phyloP scores from a whole-genome alignment of 495 filamentous ascomycete species.

The Mytilinidion resinicola region DNA sequence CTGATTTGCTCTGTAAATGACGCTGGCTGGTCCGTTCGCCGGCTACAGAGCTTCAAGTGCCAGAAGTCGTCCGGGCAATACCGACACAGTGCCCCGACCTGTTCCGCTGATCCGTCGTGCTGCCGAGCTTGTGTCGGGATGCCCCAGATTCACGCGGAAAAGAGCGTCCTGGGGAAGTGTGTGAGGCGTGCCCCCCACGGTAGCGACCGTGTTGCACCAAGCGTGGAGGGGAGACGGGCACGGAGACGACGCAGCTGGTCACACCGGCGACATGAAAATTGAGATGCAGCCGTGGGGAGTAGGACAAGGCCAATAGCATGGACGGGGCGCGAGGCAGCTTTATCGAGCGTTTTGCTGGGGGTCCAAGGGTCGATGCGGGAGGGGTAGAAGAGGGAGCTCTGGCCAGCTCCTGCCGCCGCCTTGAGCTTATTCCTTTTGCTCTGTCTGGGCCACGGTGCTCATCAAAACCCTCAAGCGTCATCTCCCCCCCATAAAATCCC shows the following conservation, averaged over 20 bases:
- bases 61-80: not conserved
- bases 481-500: constrained; percentile 1
- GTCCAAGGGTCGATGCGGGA: not conserved
- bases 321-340: not conserved
- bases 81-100: not conserved
- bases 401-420: constrained; percentile 12
- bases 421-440: constrained; percentile 12
- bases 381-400: constrained; percentile 29
- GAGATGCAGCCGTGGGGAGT: not conserved
- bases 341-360: constrained; percentile 18
- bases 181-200: not conserved
- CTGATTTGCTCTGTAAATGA: too few species aligned
- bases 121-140: constrained; percentile 3
- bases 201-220: not conserved
- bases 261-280: not conserved
- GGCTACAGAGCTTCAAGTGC: constrained; percentile 1
- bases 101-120: not conserved
- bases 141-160: not conserved
- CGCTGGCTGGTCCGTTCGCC: not conserved
- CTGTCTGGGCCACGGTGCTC: not conserved
- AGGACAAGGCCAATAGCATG: not conserved
- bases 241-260: not conserved
- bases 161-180: not conserved
- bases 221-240: not conserved
- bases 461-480: constrained; percentile 1